A percentile compares a stretch with the other conserved stretches of the same genome.
phyloP scores from a whole-genome alignment of 2,329 filamentous ascomycete genomes.

The Monosporascus sp. region DNA sequence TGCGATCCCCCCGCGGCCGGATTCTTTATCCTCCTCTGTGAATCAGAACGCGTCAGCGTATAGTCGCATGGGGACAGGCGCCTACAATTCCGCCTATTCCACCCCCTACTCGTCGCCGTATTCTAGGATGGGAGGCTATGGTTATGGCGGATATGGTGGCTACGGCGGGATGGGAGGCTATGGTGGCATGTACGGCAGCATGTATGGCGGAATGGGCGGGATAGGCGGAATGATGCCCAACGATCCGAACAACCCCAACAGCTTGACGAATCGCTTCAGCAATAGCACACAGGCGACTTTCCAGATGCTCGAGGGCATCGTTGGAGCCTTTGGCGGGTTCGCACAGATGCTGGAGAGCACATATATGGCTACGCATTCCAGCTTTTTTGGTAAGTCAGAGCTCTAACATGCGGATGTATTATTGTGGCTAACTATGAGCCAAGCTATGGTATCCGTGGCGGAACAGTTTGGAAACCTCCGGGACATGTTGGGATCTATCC shows the following conservation, averaged over 20 bases:
- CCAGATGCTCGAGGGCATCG: conserved; percentile 96
- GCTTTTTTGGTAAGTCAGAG: conserved; percentile 80
- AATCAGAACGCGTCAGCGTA: conserved; percentile 87
- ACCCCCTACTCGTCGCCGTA: conserved; percentile 46
- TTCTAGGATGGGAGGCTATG: conserved; percentile 24
- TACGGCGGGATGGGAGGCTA: conserved; percentile 38
- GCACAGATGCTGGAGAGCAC: conserved; percentile 99
- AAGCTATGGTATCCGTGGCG: conserved; percentile 96
- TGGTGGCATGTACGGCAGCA: conserved; percentile 37
- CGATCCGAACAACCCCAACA: conserved; percentile 84
- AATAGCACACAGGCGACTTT: conserved; percentile 96
- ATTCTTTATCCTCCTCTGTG: conserved; percentile 70
- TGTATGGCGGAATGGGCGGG: conserved; percentile 32
- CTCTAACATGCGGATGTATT: background rate
- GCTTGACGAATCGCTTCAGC: conserved; percentile 89
- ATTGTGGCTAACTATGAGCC: conserved; percentile 6
- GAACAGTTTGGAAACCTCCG: conserved; percentile 94
- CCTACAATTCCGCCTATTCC: conserved; percentile 42
- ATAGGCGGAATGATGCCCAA: conserved; percentile 41
- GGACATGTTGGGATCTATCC: conserved; percentile 85
- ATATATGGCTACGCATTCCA: conserved; percentile 98
- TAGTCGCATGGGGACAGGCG: conserved; percentile 53
- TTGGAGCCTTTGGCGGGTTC: conserved; percentile 94
- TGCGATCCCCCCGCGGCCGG: conserved; percentile 74
- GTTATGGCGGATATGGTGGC: conserved; percentile 39